These are phyloP conservation scores for Ceratocystis lukuohia DNA, from an alignment of 2,329 filamentous ascomycete species.

Conservation along the genomic window DNA sequence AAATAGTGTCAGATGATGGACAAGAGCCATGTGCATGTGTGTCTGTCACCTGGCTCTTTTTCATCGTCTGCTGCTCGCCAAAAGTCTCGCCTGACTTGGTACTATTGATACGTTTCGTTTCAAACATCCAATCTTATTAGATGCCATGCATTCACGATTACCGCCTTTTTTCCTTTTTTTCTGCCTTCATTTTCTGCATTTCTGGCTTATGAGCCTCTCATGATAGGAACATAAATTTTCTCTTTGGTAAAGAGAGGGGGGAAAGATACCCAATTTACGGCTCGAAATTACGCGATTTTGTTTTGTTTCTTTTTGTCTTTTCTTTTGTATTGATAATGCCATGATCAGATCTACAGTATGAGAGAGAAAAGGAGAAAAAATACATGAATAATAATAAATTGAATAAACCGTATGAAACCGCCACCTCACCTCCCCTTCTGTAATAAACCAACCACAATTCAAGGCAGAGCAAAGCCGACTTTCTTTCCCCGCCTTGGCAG, in stretches of 20 bases:
- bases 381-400: background rate
- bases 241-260: background rate
- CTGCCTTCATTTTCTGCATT: background rate
- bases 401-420: background rate
- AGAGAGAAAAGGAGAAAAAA: background rate
- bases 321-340: background rate
- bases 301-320: background rate
- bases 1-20: conserved; percentile 27
- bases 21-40: background rate
- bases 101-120: background rate
- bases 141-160: background rate
- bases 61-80: background rate
- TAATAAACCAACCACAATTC: background rate
- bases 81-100: background rate
- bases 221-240: background rate
- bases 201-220: background rate
- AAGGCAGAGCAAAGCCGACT: background rate
- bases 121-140: background rate
- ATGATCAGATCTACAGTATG: background rate
- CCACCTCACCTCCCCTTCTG: background rate
- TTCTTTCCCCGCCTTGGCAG: background rate
- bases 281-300: background rate
- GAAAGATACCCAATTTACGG: conserved; percentile 2
- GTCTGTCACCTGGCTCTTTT: background rate
- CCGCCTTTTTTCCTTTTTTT: background rate